A percentile compares a stretch with the other conserved stretches of the same genome.
Conservation (phyloP, 1,284 basidiomycete species). For the Irpex lacteus region DNA sequence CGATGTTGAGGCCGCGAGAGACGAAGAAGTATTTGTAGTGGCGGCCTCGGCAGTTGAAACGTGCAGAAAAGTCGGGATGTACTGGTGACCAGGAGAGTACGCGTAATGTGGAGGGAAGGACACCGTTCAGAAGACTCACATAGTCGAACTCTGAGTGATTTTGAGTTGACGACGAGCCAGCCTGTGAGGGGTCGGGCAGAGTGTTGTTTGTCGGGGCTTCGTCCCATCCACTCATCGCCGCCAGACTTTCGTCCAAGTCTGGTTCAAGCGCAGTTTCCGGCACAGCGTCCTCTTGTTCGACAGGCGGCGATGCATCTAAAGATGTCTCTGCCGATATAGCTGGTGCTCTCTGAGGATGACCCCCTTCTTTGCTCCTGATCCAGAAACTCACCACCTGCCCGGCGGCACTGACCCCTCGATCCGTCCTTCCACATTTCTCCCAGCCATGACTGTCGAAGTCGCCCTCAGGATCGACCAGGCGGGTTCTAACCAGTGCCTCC, state of each 20-base stretch:
- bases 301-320: no score
- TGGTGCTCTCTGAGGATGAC: background rate
- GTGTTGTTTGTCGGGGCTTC: conserved; percentile 29
- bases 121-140: conserved; percentile 80
- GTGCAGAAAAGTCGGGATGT: conserved; percentile 76
- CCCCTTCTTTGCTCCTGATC: conserved; percentile 59
- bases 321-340: background rate
- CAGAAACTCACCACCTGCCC: conserved; percentile 94
- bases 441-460: conserved; percentile 88
- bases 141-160: conserved; percentile 68
- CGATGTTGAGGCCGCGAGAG: conserved; percentile 61
- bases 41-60: conserved; percentile 83
- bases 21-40: conserved; percentile 99
- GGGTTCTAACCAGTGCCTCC: conserved; percentile 73
- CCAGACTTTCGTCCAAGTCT: conserved; percentile 21
- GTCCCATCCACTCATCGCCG: conserved; percentile 24
- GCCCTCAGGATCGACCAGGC: conserved; percentile 69
- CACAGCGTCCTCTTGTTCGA: no score
- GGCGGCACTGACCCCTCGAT: conserved; percentile 91
- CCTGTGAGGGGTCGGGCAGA: conserved; percentile 21
- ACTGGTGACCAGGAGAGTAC: conserved; percentile 97
- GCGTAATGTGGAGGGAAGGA: conserved; percentile 88
- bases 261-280: conserved; percentile 23
- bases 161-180: conserved; percentile 20
- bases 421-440: conserved; percentile 91